Base-by-base conservation (phyloP, 2,329 filamentous ascomycete genomes). In the Aspergillus sp. region DNA sequence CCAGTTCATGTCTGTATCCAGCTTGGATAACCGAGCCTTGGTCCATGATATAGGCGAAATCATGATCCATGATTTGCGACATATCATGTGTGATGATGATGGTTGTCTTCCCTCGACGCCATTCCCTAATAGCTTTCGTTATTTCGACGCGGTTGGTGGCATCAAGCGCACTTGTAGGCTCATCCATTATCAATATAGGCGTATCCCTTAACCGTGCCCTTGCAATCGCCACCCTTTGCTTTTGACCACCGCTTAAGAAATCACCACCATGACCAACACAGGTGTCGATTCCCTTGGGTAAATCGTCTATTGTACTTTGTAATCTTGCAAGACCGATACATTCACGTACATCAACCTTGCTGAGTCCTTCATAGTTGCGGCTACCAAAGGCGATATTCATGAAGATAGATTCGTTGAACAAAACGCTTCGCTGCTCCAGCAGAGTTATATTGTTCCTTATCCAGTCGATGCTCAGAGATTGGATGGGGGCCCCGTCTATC, bases 11-110 rank as follows among this genome's bases (percentile, higher is more conserved):
- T 23, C 85, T 83, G 61, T 85, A 84, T 0, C 92, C 94, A 66
- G 90, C 81, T 67, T 92, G 86, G 0, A 89, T 83, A 0, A 97
- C 79, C 0, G 72, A 72, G 0, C 91, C 89, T 10, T 87, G 77
- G 32, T 94, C 89, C 72, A 98, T 79, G 10, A 97, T 84, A 66
- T 93, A 96, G 0, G 96, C 84, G 63, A 89, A 93, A 64, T 98
- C 92, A 0, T 87, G 74, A 0, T 86, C 78, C 4, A 78, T 74
- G 9, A 98, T 94, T 65, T 94, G 90, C 0, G 86, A 84, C 32
- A 95, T 84, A 65, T 98, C 92, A 70, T 98, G 94, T 0, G 95
- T 97, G 68, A 98, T 94, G 65, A 98, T 87, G 55, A 98, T 91
- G 0, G 94, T 98, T 0, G 93, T 97, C 72, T 91, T 95, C 0